Evolutionary conservation across 768 basidiomycete genomes (phyloP), one percentile per base, ranked within the genome.

Genomic region (Rhizopogon salebrosus): DNA sequence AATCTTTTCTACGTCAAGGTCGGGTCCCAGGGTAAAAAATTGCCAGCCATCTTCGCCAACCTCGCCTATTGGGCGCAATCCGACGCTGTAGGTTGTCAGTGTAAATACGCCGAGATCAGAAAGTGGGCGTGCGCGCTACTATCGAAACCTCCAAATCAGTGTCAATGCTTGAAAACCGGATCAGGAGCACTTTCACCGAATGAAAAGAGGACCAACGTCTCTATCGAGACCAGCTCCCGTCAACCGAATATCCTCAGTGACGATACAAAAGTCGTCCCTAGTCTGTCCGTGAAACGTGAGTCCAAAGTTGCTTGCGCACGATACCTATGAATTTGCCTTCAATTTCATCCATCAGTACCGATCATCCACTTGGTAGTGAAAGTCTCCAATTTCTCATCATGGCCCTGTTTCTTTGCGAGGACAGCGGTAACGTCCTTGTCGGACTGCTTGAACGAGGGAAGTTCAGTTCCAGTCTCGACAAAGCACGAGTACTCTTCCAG

Each of bases 111-210:
- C 8, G 48, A 43, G 10, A n/a, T 5, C 41, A 46, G 22, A 18
- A 42, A 46, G 6, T 4, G 48, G n/a, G 26, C 23, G 26, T 42
- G 22, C 22, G 3, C 26, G 16, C 13, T 2, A 14, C 7, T 14
- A n/a, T 20, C 18, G 29, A 8, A 57, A 41, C 74, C 71, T 1
- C 77, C 75, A 75, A 76, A 78, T 62, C 74, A 73, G 55, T 77
- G 76, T 75, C 75, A 77, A 51, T 69, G 62, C 76, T 78, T 6
- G 27, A 11, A 24, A 20, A 22, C 7, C 20, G 16, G 18, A 18
- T 45, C 14, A 49, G 29, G 20, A 6, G 2, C 11, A 7, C 2
- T 4, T n/a, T n/a, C n/a, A n/a, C n/a, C 9, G 13, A 16, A 10
- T 13, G 35, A 29, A 37, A 37, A n/a, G 1, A 0, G 22, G 14